Base-by-base conservation (phyloP, 2,329 filamentous ascomycete species). In the Fusarium goolgardi region DNA sequence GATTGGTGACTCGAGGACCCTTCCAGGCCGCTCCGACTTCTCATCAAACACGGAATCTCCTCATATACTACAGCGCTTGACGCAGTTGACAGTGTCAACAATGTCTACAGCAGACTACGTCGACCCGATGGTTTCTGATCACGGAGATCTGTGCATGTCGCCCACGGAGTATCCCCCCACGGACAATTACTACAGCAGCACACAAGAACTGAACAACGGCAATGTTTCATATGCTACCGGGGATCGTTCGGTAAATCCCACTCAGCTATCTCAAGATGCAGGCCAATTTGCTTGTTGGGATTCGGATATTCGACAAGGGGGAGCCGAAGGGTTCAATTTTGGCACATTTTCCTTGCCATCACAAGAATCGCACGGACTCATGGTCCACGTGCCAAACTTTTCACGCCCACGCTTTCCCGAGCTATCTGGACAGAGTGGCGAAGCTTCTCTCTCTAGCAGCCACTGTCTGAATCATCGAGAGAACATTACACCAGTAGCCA, bases 291-390 rank as follows among this genome's bases (percentile, higher is more conserved):
- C 9, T 1, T 8, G 6, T 5, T 32, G 15, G 10, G 4, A 18
- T 5, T 0, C 5, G 4, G 10, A 5, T 15, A 3, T 16, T 5
- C 9, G 6, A 9, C n/a, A 12, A 1, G 3, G 11, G 7, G 15
- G 2, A 12, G 13, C 9, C 7, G 2, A 16, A 18, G 16, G 2
- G 29, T 12, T 23, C 16, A 9, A 18, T 6, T 47, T 9, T 12
- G 10, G 8, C 1, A 3, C 8, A 10, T 32, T 13, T 3, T 2
- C 2, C 2, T 1, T 5, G 3, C 20, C 44, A 1, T 18, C 44
- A 6, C 3, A 23, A 6, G 3, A 21, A 7, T 7, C 15, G 2
- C n/a, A 9, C 15, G 44, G 29, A 2, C 29, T 23, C 4, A 12
- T 18, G 5, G 15, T 18, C 6, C 5, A 5, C 10, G 20, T 34